These are phyloP conservation scores for Penicillium janthinellum DNA, from an alignment of 2,329 filamentous ascomycete species.

Conservation along the genomic window DNA sequence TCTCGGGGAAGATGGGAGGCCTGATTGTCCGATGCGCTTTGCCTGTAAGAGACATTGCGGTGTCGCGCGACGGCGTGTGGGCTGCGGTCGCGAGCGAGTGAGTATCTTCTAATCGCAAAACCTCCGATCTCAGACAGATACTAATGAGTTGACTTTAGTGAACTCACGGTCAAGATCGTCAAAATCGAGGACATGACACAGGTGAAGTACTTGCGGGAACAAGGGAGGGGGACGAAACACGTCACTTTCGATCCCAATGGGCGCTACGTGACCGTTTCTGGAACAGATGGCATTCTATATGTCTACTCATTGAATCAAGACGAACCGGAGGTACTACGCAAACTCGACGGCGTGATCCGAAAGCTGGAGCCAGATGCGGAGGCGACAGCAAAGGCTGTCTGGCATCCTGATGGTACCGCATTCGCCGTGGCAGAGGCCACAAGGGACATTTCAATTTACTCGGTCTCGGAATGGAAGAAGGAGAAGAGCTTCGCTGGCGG, in stretches of 20 bases:
- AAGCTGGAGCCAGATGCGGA: conserved; percentile 76
- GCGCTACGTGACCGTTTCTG: conserved; percentile 74
- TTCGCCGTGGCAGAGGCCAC: conserved; percentile 84
- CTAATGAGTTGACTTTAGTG: conserved; percentile 48
- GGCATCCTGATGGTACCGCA: conserved; percentile 93
- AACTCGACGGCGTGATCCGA: conserved; percentile 83
- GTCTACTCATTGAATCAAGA: conserved; percentile 80
- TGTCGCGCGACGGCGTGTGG: conserved; percentile 82
- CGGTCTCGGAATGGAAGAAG: conserved; percentile 85
- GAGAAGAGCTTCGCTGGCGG: conserved; percentile 77
- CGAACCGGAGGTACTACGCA: conserved; percentile 77
- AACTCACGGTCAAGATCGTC: conserved; percentile 87
- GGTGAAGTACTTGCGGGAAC: conserved; percentile 78
- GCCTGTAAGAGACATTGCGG: conserved; percentile 79
- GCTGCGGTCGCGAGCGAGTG: conserved; percentile 93
- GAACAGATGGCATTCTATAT: conserved; percentile 86
- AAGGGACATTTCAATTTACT: conserved; percentile 81
- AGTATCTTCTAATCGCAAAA: conserved; percentile 29
- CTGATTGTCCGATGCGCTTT: conserved; percentile 83
- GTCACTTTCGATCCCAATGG: conserved; percentile 83
- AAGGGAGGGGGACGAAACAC: conserved; percentile 85
- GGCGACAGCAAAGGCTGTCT: conserved; percentile 71
- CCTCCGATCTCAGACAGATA: too few species aligned
- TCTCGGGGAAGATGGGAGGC: conserved; percentile 68
- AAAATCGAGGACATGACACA: conserved; percentile 75